Conservation (phyloP, 139 green algal species). For the Micractinium sp. region DNA sequence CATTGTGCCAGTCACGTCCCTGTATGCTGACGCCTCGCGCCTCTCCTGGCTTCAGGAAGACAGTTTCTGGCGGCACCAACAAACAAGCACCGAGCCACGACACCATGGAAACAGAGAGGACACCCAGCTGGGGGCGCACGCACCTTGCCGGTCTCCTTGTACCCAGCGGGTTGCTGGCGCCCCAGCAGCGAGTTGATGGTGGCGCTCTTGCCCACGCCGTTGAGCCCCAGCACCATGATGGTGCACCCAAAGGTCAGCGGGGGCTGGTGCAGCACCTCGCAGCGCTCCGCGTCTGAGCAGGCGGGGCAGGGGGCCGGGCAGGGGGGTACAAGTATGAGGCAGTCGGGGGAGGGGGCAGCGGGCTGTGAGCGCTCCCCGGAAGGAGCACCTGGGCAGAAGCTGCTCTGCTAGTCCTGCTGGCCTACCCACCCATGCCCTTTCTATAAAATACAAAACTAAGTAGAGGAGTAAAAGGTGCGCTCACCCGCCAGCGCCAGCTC, state of each 20-base stretch:
- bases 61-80: too few relatives aligned
- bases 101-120: not conserved
- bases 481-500: slow-evolving; percentile 27
- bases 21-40: too few relatives aligned
- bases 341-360: not conserved
- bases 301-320: not conserved
- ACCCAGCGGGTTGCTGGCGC: slow-evolving; percentile 28
- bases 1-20: too few relatives aligned
- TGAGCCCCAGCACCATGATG: slow-evolving; percentile 80
- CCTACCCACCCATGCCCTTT: not conserved
- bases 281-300: slow-evolving; percentile 42
- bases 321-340: not conserved
- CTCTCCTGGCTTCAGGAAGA: too few relatives aligned
- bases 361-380: too few relatives aligned
- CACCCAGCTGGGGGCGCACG: not conserved
- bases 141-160: slow-evolving; percentile 37
- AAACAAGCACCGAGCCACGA: too few relatives aligned
- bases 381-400: too few relatives aligned
- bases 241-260: slow-evolving; percentile 56
- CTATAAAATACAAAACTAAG: too few relatives aligned
- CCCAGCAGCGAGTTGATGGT: slow-evolving; percentile 76
- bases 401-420: too few relatives aligned
- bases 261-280: slow-evolving; percentile 44
- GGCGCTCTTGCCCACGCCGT: slow-evolving; percentile 69
- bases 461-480: not conserved